Base-by-base conservation (phyloP, 2,329 filamentous ascomycete species). In the Thelonectria discophora region DNA sequence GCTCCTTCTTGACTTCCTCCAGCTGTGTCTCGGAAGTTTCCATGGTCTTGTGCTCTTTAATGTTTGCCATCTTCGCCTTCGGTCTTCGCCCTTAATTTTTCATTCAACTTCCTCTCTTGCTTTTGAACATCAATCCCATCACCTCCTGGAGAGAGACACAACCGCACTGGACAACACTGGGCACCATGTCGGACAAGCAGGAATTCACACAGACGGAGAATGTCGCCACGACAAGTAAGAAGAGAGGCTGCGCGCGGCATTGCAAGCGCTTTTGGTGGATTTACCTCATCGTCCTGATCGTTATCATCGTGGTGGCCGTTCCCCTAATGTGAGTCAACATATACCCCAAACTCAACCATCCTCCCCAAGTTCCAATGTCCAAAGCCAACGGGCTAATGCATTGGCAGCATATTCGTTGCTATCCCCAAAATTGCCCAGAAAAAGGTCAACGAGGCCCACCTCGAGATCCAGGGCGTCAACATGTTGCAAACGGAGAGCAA, bases 251-350 rank as follows among this genome's bases (percentile, higher is more conserved):
- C 65, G 76, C 76, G 57, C 76, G 79, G 48, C 84, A 87, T 72
- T 83, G 82, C 73, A 80, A 76, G 70, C 80, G 78, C 67, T 88
- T 84, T 68, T 90, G 87, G 88, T 90, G 87, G 87, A 69, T 81
- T 64, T 81, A 88, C 68, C 73, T 88, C 60, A 76, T 89, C 60
- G 72, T 80, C 15, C 73, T 86, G 53, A 71, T 83, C 58, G 66
- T 80, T 62, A 74, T 87, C 46, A 73, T 83, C 45, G 79, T 87
- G 34, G 74, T 90, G 13, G 77, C 87, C 39, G 81, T 90, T 17
- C 79, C 85, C 40, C 77, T 88, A 40, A 74, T 89, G 87, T 89
- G 79, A 83, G 86, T 82, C 27, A 45, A 46, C 45, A 27, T 30
- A 30, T 30, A 9, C 27, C 27, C 24, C 24, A 4, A 24, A 7